Evolutionary conservation across 495 filamentous ascomycete species (phyloP), one percentile per base, ranked within the genome.

Genomic region (Aspergillus asperescens): DNA sequence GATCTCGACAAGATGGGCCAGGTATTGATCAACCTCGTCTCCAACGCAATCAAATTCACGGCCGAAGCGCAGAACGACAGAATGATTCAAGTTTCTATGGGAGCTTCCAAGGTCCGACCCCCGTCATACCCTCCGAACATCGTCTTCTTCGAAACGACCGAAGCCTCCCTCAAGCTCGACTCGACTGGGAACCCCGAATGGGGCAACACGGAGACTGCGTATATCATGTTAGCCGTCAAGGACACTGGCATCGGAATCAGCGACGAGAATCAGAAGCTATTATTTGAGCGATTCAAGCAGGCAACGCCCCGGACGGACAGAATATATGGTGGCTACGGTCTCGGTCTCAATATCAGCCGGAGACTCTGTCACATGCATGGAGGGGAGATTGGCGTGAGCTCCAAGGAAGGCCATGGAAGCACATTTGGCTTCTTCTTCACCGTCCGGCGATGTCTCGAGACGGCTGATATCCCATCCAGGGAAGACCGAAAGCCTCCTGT

Each of bases 401-500:
- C 86, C 3, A 76, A 82, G 57, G 73, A 83, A 46, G 87, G 84
- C 7, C 65, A 82, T 34, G 89, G 89, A 15, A 89, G 85, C 62
- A 90, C 86, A 0, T 95, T 95, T 68, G 86, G 85, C 12, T 95
- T 95, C 64, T 92, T 90, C 62, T 80, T 90, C 58, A 79, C 80
- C 51, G 78, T 84, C 2, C 66, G 80, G 27, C 65, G 74, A 28
- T 75, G 59, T 10, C 1, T 22, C 1, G 12, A 35, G 18, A 19
- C 22, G 5, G 37, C 38, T 2, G 48, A 71, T 4, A 65, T 64
- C 28, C 58, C 62, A n/a, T 65, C 10, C 2, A 3, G 1, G 20
- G 7, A 13, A 69, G 15, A 64, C 18, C 52, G 54, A 9, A 40
- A 52, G 4, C 56, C 49, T 5, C 48, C 48, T 20, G 53, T 63